Percentiles rank a stretch among this genome's conserved stretches.
Evolutionary conservation across 495 filamentous ascomycete genomes (phyloP).

Genomic region (Penicillium parvum): DNA sequence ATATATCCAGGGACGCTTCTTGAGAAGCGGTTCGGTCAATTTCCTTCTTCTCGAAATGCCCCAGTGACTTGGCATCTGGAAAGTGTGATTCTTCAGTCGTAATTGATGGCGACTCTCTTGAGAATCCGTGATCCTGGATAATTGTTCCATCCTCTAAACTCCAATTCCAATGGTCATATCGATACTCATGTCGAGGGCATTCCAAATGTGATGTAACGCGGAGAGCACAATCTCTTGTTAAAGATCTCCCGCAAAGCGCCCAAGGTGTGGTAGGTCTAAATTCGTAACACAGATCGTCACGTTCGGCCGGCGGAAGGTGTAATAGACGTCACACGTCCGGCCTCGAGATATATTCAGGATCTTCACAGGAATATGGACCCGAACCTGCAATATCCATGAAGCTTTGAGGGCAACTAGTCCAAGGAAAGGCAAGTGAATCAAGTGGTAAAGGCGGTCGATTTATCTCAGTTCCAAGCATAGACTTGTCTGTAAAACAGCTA

Average conservation of each 20-base stretch:
- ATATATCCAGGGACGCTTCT: conserved; percentile 11
- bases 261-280: conserved; percentile 6
- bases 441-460: too few species aligned
- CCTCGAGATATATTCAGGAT: conserved; percentile 7
- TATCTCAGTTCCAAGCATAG: too few species aligned
- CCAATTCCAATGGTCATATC: conserved; percentile 3
- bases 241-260: not conserved
- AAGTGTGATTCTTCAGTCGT: too few species aligned
- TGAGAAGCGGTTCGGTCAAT: conserved; percentile 8
- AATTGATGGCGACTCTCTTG: not conserved
- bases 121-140: not conserved
- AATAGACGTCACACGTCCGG: conserved; percentile 15
- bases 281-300: conserved; percentile 5
- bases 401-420: conserved; percentile 12
- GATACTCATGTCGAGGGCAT: conserved; percentile 3
- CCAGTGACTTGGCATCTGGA: not conserved
- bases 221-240: not conserved
- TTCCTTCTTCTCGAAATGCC: conserved; percentile 1
- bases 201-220: not conserved
- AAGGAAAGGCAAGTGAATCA: conserved; percentile 11
- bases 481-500: too few species aligned
- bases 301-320: conserved; percentile 8
- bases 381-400: conserved; percentile 13
- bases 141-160: not conserved
- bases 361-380: conserved; percentile 8